Percentiles rank a stretch among this genome's conserved stretches.
Conservation (phyloP, 768 basidiomycete genomes). For the Kwoniella sp. region DNA sequence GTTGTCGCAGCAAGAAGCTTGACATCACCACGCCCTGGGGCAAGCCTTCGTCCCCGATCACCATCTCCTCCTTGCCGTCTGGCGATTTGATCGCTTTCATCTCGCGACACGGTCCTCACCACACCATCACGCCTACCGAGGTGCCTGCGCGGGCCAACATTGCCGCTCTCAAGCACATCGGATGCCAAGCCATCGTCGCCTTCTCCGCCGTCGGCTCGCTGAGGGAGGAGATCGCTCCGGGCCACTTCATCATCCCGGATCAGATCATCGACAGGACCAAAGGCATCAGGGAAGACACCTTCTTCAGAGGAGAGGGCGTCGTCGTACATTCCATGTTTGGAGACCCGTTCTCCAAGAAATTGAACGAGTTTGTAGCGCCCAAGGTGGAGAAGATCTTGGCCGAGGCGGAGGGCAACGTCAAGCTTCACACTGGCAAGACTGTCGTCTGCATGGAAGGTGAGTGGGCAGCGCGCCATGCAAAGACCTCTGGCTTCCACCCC, state of each 20-base stretch:
- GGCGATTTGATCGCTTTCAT: conserved; percentile 81
- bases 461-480: no score
- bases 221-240: conserved; percentile 87
- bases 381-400: conserved; percentile 67
- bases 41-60: conserved; percentile 82
- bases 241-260: conserved; percentile 80
- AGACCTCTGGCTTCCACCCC: no score
- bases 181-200: conserved; percentile 83
- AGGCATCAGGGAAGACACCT: conserved; percentile 81
- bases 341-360: conserved; percentile 72
- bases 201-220: conserved; percentile 96
- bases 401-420: conserved; percentile 62
- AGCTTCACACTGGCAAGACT: conserved; percentile 78
- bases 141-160: conserved; percentile 92
- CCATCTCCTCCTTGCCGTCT: conserved; percentile 83
- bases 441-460: conserved; percentile 97
- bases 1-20: conserved; percentile 18
- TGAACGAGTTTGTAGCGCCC: conserved; percentile 50
- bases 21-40: conserved; percentile 74
- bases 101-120: conserved; percentile 82
- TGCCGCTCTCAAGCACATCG: conserved; percentile 88
- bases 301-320: conserved; percentile 77
- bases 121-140: conserved; percentile 74
- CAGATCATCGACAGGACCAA: conserved; percentile 98
- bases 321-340: conserved; percentile 95